Evolutionary conservation across 768 basidiomycete species (phyloP).

Genomic region (Pleurotus ostreatus): DNA sequence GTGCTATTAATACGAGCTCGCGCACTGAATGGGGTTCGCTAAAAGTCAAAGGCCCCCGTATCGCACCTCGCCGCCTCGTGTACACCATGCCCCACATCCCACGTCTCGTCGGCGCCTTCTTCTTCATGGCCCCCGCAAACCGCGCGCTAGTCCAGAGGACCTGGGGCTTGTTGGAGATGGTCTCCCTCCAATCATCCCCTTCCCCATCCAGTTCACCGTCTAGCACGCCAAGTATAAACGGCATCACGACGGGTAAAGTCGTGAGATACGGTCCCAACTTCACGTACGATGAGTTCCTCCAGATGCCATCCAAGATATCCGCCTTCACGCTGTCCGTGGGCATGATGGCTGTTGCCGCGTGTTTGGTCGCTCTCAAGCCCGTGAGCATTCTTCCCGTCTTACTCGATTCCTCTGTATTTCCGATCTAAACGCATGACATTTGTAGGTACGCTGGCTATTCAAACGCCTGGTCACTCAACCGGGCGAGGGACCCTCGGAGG

Average conservation of each 20-base stretch:
- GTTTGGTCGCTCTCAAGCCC: conserved; percentile 25
- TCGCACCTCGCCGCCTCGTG: conserved; percentile 23
- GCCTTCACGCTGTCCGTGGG: conserved; percentile 33
- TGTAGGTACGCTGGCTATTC: conserved; percentile 53
- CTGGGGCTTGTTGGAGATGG: conserved; percentile 38
- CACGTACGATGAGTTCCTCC: conserved; percentile 70
- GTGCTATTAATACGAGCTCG: neutral
- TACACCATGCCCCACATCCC: conserved; percentile 34
- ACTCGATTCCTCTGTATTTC: neutral
- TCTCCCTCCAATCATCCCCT: conserved; percentile 12
- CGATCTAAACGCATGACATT: neutral
- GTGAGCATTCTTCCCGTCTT: conserved; percentile 25
- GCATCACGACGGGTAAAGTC: conserved; percentile 15
- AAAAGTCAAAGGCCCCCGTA: neutral
- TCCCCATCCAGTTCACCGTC: neutral
- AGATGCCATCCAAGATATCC: conserved; percentile 32
- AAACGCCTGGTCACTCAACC: conserved; percentile 47
- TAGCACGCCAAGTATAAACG: neutral
- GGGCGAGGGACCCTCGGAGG: conserved; percentile 60
- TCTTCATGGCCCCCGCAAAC: conserved; percentile 39
- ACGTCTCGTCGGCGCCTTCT: conserved; percentile 29
- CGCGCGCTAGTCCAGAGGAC: conserved; percentile 42
- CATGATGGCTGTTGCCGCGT: conserved; percentile 22
- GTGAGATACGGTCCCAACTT: conserved; percentile 65
- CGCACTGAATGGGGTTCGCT: too few relatives aligned